Evolutionary conservation across 2,329 filamentous ascomycete genomes (phyloP).

Genomic region (Aspergillus awamori): DNA sequence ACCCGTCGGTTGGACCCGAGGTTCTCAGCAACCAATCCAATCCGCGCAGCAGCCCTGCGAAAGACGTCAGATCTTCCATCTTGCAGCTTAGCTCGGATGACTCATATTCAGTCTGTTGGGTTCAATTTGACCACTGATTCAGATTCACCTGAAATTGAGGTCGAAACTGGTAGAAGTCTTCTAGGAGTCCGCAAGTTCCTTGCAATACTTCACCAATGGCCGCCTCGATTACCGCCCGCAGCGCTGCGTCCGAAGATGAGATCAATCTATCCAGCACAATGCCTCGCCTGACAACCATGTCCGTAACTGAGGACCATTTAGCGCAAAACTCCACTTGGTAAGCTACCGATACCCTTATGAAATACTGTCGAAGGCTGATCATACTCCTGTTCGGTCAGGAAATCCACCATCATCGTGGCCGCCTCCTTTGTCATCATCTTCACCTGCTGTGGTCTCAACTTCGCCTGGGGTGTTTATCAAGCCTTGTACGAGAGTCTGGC

Average conservation of each 20-base stretch:
- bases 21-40: neutral
- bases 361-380: neutral
- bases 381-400: neutral
- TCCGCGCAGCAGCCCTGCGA: neutral
- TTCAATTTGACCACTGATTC: too few species aligned
- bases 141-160: too few species aligned
- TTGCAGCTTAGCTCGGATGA: too few species aligned
- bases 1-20: neutral
- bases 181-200: too few species aligned
- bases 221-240: neutral
- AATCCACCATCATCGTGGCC: neutral
- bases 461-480: constrained; percentile 47
- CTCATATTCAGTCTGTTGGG: too few species aligned
- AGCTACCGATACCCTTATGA: neutral
- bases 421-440: constrained; percentile 28
- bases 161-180: too few species aligned
- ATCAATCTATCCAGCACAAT: neutral
- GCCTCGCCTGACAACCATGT: neutral
- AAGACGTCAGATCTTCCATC: too few species aligned
- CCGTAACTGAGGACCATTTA: neutral
- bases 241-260: neutral
- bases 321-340: neutral
- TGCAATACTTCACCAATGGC: too few species aligned
- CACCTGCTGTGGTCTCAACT: constrained; percentile 42
- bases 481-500: constrained; percentile 42